Evolutionary conservation across 2,329 filamentous ascomycete species (phyloP).

Genomic region (Aspergillus proliferans): DNA sequence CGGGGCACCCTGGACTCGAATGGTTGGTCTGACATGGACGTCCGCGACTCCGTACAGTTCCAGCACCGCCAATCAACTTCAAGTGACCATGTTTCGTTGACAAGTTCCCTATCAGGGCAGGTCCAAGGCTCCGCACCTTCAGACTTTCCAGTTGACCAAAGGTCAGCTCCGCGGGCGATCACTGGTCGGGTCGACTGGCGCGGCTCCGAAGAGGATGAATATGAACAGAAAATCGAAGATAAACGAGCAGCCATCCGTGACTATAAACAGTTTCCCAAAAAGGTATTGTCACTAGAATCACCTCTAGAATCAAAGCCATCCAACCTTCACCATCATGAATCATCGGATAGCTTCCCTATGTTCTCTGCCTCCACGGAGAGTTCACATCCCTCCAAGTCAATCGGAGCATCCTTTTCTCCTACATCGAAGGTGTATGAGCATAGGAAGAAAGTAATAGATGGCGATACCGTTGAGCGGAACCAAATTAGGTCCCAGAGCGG

Average conservation of each 20-base stretch:
- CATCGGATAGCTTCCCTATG: constrained; percentile 58
- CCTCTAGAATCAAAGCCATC: constrained; percentile 26
- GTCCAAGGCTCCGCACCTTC: constrained; percentile 16
- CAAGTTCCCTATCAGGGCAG: constrained; percentile 18
- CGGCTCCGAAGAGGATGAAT: constrained; percentile 31
- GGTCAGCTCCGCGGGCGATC: constrained; percentile 38
- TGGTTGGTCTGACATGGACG: constrained; percentile 22
- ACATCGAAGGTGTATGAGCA: constrained; percentile 18
- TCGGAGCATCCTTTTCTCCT: constrained; percentile 46
- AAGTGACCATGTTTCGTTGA: constrained; percentile 18
- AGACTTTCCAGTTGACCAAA: constrained; percentile 25
- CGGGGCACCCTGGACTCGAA: constrained; percentile 21
- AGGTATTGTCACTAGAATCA: constrained; percentile 45
- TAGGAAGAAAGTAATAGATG: neutral
- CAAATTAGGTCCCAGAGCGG: neutral
- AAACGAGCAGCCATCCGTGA: constrained; percentile 40
- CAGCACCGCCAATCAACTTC: constrained; percentile 19
- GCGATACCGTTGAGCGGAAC: neutral
- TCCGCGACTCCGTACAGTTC: constrained; percentile 12
- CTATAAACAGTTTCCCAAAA: constrained; percentile 46
- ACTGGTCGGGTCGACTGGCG: constrained; percentile 34
- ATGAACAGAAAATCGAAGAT: constrained; percentile 36
- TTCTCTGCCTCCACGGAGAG: constrained; percentile 57
- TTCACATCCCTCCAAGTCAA: constrained; percentile 48
- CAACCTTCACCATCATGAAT: constrained; percentile 48